Evolutionary conservation across 306 rosid species (phyloP), one percentile per base, ranked within the genome.

Genomic region (Dicorynia guianensis): DNA sequence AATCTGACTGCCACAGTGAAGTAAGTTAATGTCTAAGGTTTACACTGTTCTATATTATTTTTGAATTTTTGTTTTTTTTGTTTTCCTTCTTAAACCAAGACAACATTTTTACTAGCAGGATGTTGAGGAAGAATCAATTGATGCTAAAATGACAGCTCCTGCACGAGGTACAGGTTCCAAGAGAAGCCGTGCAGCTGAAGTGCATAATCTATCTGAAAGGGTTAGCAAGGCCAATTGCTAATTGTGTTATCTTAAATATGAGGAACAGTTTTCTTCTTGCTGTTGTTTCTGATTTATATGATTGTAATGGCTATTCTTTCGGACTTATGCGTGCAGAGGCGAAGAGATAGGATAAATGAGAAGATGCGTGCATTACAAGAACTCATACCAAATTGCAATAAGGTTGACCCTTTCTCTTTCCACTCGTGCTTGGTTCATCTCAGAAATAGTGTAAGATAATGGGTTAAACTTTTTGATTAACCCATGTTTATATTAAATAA

Each of bases 341-440:
- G 96, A 78, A 87, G 98, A 80, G 93, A 87, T 76, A 81, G 92
- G 82, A 93, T 93, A 81, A 93, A 93, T 46, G 97, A 93, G 76
- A 93, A 82, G 90, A 93, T 93, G 98, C 93, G 98, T 7, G 87
- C 93, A 2, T 76, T 93, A 36, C 97, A 93, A 79, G 98, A 93
- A 54, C 97, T 93, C 76, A 86, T 93, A 80, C 98, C 98, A 44
- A 93, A 93, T 64, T 89, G 97, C 93, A 93, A 91, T 67, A 91
- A 93, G 97, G 97, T 93, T 76, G 40, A 59, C 5, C 20, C 61
- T 57, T 79, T 33, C 30, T 15, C 44, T 20, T 74, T 7, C 35
- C 60, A n/a, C 38, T 81, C 48, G 63, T 67, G 46, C 48, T 19
- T 25, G 34, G 71, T 46, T 42, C 77, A 38, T 53, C 54, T 35